Conservation (phyloP, 2,329 filamentous ascomycete species). For the Aspergillus sergii region DNA sequence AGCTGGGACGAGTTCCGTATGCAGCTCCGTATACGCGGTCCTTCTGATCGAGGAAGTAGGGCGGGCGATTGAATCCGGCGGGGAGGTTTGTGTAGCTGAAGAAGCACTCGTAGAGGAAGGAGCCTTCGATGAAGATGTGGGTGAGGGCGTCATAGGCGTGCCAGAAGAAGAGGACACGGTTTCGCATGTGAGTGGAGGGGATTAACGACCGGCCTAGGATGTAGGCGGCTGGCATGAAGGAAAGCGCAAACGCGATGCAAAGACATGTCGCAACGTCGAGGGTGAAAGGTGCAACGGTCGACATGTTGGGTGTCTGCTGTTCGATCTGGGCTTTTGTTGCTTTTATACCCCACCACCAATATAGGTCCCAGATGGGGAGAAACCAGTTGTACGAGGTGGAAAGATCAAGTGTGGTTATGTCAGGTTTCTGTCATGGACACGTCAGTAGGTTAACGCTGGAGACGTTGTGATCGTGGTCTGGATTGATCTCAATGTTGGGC, state of each 20-base stretch:
- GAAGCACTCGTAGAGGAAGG: slow-evolving; percentile 93
- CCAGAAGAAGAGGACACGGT: slow-evolving; percentile 88
- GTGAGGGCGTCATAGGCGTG: slow-evolving; percentile 90
- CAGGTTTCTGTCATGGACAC: neutral
- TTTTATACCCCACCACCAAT: neutral
- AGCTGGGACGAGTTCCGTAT: slow-evolving; percentile 58
- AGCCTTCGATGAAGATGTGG: slow-evolving; percentile 88
- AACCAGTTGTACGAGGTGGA: too few relatives aligned
- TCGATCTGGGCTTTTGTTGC: neutral
- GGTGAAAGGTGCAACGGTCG: slow-evolving; percentile 32
- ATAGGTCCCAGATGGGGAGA: neutral
- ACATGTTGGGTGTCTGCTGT: slow-evolving; percentile 13
- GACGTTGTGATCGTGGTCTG: too few relatives aligned
- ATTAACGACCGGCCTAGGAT: slow-evolving; percentile 52
- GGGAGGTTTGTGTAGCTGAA: slow-evolving; percentile 62
- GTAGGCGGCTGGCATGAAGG: slow-evolving; percentile 58
- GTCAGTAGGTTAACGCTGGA: neutral
- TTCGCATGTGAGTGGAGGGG: slow-evolving; percentile 55
- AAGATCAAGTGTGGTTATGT: neutral
- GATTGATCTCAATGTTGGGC: neutral
- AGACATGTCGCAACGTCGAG: slow-evolving; percentile 52
- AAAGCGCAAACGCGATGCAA: slow-evolving; percentile 57
- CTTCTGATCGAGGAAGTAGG: slow-evolving; percentile 56
- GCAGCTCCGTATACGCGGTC: slow-evolving; percentile 61
- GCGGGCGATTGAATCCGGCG: slow-evolving; percentile 31